Conservation (phyloP, 371 early-diverging fungal species). For the Apophysomyces sp. region DNA sequence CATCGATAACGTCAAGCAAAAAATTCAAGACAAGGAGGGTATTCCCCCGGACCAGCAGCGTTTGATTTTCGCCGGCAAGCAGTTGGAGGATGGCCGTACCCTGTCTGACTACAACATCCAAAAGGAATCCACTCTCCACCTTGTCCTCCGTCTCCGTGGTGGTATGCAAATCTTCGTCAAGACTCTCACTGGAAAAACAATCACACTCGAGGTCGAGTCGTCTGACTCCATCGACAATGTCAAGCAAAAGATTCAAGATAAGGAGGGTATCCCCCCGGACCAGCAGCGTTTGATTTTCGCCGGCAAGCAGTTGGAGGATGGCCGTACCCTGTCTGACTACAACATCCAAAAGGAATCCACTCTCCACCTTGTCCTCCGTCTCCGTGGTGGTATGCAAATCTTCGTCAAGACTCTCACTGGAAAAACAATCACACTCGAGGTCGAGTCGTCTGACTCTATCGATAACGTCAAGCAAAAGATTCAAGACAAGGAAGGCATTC, state of each 20-base stretch:
- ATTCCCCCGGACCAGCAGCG: slow-evolving; percentile 97
- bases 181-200: slow-evolving; percentile 93
- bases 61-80: slow-evolving; percentile 94
- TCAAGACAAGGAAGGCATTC: slow-evolving; percentile 96
- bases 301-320: slow-evolving; percentile 84
- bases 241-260: slow-evolving; percentile 94
- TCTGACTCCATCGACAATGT: slow-evolving; percentile 90
- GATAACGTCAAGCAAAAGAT: slow-evolving; percentile 93
- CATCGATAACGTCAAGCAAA: slow-evolving; percentile 89
- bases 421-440: slow-evolving; percentile 93
- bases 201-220: slow-evolving; percentile 91
- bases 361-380: slow-evolving; percentile 90
- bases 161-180: slow-evolving; percentile 58
- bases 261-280: slow-evolving; percentile 93
- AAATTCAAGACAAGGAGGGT: slow-evolving; percentile 96
- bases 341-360: slow-evolving; percentile 81
- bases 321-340: slow-evolving; percentile 75
- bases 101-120: slow-evolving; percentile 66
- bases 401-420: slow-evolving; percentile 86
- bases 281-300: slow-evolving; percentile 87
- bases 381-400: slow-evolving; percentile 72
- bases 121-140: slow-evolving; percentile 86
- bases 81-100: slow-evolving; percentile 84
- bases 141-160: slow-evolving; percentile 90
- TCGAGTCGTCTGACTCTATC: slow-evolving; percentile 88